Base-by-base conservation (phyloP, 164 flowering plant species). In the Umbellularia californica region DNA sequence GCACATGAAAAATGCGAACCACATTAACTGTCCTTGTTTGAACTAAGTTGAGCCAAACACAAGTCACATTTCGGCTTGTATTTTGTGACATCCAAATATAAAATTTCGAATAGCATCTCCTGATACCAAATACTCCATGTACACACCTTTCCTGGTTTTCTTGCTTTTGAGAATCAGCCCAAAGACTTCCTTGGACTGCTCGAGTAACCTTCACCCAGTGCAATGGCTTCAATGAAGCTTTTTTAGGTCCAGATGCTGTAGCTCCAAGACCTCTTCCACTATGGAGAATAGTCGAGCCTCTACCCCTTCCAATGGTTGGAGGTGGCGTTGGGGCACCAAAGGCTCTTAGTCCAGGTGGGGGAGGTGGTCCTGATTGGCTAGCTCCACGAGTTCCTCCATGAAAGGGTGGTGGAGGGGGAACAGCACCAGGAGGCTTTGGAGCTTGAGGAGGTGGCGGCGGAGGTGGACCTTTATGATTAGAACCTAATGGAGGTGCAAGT, bases 161-260 rank as follows among this genome's bases (percentile, higher is more conserved):
- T 75, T 89, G 93, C 68, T 87, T 85, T 27, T 82, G 90, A 63
- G 92, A 78, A 84, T 94, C 98, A 77, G 93, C 99, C 98, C 98
- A 95, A 73, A 95, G 82, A 79, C 99, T 93, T 72, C 98, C 98
- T 81, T 95, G 93, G 89, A 90, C 74, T 74, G 98, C 99, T 76
- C 98, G 85, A 77, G 97, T 91, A 74, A 95, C 97, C 85, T 95
- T 95, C 52, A 87, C 93, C 99, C 99, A 95, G 74, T 95, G 99
- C 65, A 95, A 83, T 23, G 99, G 97, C 80, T 88, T 95, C 76
- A 95, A 70, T 23, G 91, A 84, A 69, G 90, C 71, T 81, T 81
- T 92, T 81, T 91, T 92, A 28, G 94, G 87, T 20, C 86, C 87
- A 82, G 78, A 74, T 52, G 75, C 80, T 70, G 74, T 73, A 70